Evolutionary conservation across 345 rosid species (phyloP), one percentile per base, ranked within the genome.

Genomic region (Pistacia integerrima): DNA sequence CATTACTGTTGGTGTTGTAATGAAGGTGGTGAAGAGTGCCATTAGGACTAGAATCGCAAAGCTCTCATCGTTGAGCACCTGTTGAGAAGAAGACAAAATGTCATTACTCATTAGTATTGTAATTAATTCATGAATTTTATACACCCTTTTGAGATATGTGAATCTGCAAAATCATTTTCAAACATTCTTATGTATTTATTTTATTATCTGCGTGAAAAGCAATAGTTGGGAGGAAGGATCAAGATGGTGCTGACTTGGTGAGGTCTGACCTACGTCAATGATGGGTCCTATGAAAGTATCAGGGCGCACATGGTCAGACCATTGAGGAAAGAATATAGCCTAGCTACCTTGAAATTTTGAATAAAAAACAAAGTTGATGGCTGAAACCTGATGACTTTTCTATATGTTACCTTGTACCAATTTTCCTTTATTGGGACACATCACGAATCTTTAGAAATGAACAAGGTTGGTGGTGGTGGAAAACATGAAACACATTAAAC

Each of bases 11-110:
- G 96, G 96, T 14, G 96, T 91, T 33, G 97, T 91, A 69, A 94
- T 80, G 88, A 94, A 94, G 78, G 97, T 92, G 68, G 97, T 94
- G 79, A 94, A 85, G 44, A 94, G 87, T 44, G 97, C 97, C 97
- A 94, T 94, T 12, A 94, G 84, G 16, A 92, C 95, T 17, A 94
- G 51, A 67, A 92, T 92, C 2, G 97, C 96, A 57, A 94, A 94
- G 3, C 68, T 79, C 84, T 94, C 95, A 48, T 90, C 98, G 64
- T 89, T 92, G 17, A 92, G 86, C n/a, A 94, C 98, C 98, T 90
- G 87, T 51, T 8, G 41, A 22, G 57, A 25, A 49, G 3, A 11
- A 13, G 16, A 61, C 33, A 61, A 25, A 59, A 10, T 20, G 5
- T 4, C 64, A 59, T 59, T 59, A 22, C 1, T 4, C 64, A 59